A percentile compares a stretch with the other conserved stretches of the same genome.
Evolutionary conservation across 345 rosid species (phyloP).

Genomic region (Rubroshorea leprosula): DNA sequence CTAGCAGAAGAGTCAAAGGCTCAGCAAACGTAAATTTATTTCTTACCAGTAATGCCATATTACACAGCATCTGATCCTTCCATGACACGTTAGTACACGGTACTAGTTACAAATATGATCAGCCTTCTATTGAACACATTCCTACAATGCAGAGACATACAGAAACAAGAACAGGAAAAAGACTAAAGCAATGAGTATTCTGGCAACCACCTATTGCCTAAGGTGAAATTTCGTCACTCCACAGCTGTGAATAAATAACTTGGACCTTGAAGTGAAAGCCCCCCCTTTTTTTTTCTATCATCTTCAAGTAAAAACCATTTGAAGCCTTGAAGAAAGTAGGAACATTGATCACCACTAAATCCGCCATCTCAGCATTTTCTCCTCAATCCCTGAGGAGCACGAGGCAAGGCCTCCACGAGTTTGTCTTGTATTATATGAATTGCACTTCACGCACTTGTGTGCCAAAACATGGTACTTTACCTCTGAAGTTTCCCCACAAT

Average conservation of each 20-base stretch:
- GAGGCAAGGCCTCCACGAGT: conserved; percentile 25
- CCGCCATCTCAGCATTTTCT: neutral
- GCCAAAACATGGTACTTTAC: conserved; percentile 37
- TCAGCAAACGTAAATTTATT: no score
- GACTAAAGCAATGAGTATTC: neutral
- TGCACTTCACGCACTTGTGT: conserved; percentile 43
- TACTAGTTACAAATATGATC: neutral
- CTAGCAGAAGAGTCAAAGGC: no score
- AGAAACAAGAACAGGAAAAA: neutral
- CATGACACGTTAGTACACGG: neutral
- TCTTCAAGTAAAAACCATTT: no score
- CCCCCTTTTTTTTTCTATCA: no score
- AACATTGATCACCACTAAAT: neutral
- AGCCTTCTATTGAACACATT: neutral
- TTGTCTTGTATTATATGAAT: conserved; percentile 50
- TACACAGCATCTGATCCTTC: neutral
- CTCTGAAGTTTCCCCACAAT: conserved; percentile 40
- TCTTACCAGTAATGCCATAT: no score
- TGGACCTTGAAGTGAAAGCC: no score
- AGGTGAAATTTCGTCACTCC: neutral
- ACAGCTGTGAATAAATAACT: neutral
- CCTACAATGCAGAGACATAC: neutral
- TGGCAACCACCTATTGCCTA: neutral
- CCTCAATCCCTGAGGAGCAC: conserved; percentile 8
- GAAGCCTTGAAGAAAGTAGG: no score